Conservation (phyloP, 75 land plant species). For the Pinus albicaulis region DNA sequence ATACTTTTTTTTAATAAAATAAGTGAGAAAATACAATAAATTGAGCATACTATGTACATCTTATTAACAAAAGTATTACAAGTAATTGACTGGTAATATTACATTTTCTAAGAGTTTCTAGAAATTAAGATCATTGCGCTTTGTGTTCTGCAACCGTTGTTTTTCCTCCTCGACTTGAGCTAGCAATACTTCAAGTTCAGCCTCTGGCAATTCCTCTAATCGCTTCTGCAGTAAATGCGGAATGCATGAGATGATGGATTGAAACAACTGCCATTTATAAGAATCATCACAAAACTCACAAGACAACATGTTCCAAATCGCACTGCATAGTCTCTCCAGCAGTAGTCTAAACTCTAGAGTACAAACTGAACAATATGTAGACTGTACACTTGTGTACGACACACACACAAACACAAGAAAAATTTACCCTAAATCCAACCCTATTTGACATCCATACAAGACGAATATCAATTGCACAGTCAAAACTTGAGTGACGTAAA, state of each 20-base stretch:
- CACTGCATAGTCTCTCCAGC: background rate
- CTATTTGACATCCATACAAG: background rate
- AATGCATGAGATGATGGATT: background rate
- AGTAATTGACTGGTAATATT: background rate
- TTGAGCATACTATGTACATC: background rate
- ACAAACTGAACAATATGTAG: background rate
- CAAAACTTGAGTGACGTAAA: background rate
- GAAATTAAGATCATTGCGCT: background rate
- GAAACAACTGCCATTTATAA: background rate
- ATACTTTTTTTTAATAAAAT: too few species aligned
- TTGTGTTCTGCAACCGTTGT: conserved; percentile 15
- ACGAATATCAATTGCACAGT: background rate
- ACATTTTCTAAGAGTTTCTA: background rate
- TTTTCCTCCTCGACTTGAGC: conserved; percentile 96
- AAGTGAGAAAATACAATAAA: background rate
- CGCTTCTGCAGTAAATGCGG: conserved; percentile 53
- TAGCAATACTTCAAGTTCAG: conserved; percentile 75
- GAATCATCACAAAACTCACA: background rate
- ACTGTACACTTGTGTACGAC: background rate
- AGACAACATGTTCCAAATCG: background rate
- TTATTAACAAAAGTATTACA: background rate
- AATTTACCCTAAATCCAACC: background rate
- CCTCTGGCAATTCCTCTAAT: conserved; percentile 80
- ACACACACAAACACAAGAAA: background rate
- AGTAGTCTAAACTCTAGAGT: background rate